Percentiles rank a stretch among this genome's conserved stretches.
Conservation (phyloP, 2,329 filamentous ascomycete species). For the Aspergillus pseudotamarii region DNA sequence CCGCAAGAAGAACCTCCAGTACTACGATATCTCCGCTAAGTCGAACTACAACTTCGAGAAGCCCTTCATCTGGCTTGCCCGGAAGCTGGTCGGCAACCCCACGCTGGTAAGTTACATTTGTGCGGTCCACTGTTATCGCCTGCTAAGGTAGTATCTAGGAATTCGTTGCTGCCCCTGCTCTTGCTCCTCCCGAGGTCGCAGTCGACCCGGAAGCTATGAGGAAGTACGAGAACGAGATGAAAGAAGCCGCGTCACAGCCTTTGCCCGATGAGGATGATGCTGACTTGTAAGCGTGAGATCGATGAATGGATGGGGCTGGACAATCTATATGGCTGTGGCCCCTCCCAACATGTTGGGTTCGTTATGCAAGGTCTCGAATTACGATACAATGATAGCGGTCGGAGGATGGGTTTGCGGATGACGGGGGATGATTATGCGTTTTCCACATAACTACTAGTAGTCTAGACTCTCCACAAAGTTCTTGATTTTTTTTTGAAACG, state of each 20-base stretch:
- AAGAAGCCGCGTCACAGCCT: conserved; percentile 70
- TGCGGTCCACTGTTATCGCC: conserved; percentile 22
- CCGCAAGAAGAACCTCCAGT: conserved; percentile 99
- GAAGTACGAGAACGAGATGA: conserved; percentile 88
- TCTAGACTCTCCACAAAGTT: conserved; percentile 29
- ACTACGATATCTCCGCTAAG: conserved; percentile 99
- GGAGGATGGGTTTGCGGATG: conserved; percentile 35
- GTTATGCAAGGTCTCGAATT: conserved; percentile 32
- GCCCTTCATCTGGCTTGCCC: conserved; percentile 98
- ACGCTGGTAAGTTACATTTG: conserved; percentile 63
- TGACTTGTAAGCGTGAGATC: conserved; percentile 46
- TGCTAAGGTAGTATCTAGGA: conserved; percentile 60
- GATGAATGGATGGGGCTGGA: conserved; percentile 15
- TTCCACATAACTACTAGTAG: conserved; percentile 34
- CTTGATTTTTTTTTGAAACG: conserved; percentile 19
- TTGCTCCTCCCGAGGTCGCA: conserved; percentile 88
- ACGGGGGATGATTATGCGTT: conserved; percentile 39
- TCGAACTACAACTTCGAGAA: conserved; percentile 99
- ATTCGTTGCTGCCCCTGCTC: conserved; percentile 92
- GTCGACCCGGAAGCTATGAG: conserved; percentile 82
- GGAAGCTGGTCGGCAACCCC: conserved; percentile 96
- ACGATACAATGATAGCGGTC: conserved; percentile 42
- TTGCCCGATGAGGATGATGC: conserved; percentile 94
- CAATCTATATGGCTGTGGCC: conserved; percentile 9
- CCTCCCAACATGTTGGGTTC: conserved; percentile 22